Base-by-base conservation (phyloP, 176 grass and related monocot species). In the Zoysia pacifica region DNA sequence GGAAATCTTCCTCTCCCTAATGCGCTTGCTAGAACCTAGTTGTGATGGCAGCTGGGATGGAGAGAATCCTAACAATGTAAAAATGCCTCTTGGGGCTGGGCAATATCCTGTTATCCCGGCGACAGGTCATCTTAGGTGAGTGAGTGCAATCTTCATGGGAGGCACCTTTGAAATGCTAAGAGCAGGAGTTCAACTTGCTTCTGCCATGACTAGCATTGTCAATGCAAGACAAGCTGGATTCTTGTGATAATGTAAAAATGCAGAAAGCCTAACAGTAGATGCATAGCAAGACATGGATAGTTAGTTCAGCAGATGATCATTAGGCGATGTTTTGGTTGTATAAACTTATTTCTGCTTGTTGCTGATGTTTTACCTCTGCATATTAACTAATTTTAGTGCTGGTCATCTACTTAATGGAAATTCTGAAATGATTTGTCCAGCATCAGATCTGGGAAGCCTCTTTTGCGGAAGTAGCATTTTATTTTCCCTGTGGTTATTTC, bases 151-250 rank as follows among this genome's bases (percentile, higher is more conserved):
- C 43, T 16, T 59, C 44, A 62, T 67, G 35, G 12, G 46, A 75
- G 65, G 36, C 81, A 67, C 48, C 52, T 78, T 78, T 86, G 78
- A 89, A 87, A 74, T 86, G 89, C 91, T 97, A 94, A 87, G 92
- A 94, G 94, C 65, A 28, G 83, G 69, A 79, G 85, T 69, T 90
- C 41, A 49, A 78, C 63, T 62, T 72, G 48, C 77, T 83, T 86
- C 89, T 91, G 86, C 91, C 72, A 87, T 97, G 94, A 97, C 89
- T 92, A 87, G 87, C 90, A 82, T 81, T 85, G 74, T 83, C 80
- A 80, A 59, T 75, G 73, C 77, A 72, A 48, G 40, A 68, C 15
- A 76, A 89, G 67, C 67, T 68, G 75, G 65, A 72, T 84, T 84
- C 75, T 84, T 59, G 41, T 83, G 83, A 59, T 41, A 65, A 65